Conservation (phyloP, 139 green algal species). For the Pycnococcus provasolii region DNA sequence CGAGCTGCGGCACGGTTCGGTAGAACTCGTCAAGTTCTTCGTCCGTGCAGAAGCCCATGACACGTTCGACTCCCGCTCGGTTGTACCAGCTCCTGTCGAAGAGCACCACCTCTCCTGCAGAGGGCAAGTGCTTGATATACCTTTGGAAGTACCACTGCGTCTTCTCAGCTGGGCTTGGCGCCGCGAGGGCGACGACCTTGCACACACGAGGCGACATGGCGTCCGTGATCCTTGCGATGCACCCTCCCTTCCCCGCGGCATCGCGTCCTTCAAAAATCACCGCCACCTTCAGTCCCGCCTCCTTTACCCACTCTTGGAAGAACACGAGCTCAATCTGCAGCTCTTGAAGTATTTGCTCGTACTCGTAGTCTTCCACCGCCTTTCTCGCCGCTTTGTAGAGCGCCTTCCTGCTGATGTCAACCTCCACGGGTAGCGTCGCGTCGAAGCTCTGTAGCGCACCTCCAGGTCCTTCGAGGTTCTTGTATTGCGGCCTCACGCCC, state of each 20-base stretch:
- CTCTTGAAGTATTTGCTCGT: too few relatives aligned
- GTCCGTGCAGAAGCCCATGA: conserved; percentile 35
- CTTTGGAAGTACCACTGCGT: conserved; percentile 38
- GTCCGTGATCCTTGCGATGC: conserved; percentile 35
- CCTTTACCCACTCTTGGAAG: conserved; percentile 2
- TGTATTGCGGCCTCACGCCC: too few relatives aligned
- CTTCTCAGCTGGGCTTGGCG: conserved; percentile 28
- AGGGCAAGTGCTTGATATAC: conserved; percentile 32
- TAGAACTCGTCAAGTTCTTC: conserved; percentile 29
- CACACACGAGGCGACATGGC: conserved; percentile 29
- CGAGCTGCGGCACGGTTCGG: conserved; percentile 25
- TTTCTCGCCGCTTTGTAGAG: too few relatives aligned
- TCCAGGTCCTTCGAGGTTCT: too few relatives aligned
- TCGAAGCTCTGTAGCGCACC: too few relatives aligned
- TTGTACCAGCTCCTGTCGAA: conserved; percentile 41
- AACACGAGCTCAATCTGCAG: too few relatives aligned
- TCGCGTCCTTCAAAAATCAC: conserved; percentile 39
- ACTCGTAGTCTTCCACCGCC: too few relatives aligned
- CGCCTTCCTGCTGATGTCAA: too few relatives aligned
- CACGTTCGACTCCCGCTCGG: conserved; percentile 27
- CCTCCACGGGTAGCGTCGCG: too few relatives aligned
- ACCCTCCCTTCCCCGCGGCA: conserved; percentile 34
- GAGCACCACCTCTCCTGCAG: conserved; percentile 34
- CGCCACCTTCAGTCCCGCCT: conserved; percentile 20
- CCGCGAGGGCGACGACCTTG: conserved; percentile 29